Conservation (phyloP, 1,284 basidiomycete genomes). For the Marasmius oreades region DNA sequence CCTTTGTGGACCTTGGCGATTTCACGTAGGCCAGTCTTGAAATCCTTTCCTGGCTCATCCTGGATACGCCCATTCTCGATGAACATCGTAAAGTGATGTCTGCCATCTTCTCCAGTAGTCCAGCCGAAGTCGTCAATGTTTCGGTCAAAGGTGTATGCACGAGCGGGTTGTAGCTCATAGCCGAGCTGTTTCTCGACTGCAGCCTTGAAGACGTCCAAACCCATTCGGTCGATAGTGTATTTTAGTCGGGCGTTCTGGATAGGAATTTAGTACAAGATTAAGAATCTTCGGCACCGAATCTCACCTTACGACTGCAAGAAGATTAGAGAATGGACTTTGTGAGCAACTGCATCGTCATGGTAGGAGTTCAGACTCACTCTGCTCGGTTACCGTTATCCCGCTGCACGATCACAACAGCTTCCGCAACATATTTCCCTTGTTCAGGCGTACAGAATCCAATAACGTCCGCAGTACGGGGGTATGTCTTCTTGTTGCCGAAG, state of each 20-base stretch:
- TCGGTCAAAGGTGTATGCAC: constrained; percentile 79
- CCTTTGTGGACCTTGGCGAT: constrained; percentile 95
- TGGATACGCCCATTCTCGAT: constrained; percentile 98
- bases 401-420: constrained; percentile 93
- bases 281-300: not conserved
- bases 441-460: constrained; percentile 93
- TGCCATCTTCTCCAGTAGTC: constrained; percentile 84
- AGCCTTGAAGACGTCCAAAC: constrained; percentile 79
- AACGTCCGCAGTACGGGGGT: constrained; percentile 85
- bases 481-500: constrained; percentile 98
- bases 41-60: constrained; percentile 86
- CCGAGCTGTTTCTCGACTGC: constrained; percentile 92
- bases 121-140: constrained; percentile 97
- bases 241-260: constrained; percentile 85
- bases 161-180: constrained; percentile 71
- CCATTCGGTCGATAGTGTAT: constrained; percentile 97
- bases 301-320: constrained; percentile 45
- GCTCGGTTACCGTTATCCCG: constrained; percentile 94
- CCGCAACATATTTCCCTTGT: constrained; percentile 84
- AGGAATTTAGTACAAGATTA: constrained; percentile 9
- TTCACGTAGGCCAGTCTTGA: constrained; percentile 92
- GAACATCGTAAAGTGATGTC: constrained; percentile 91
- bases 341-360: not conserved
- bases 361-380: constrained; percentile 54
- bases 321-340: constrained; percentile 10